phyloP scores from a whole-genome alignment of 2,329 filamentous ascomycete genomes.

The Colletotrichum camelliae region DNA sequence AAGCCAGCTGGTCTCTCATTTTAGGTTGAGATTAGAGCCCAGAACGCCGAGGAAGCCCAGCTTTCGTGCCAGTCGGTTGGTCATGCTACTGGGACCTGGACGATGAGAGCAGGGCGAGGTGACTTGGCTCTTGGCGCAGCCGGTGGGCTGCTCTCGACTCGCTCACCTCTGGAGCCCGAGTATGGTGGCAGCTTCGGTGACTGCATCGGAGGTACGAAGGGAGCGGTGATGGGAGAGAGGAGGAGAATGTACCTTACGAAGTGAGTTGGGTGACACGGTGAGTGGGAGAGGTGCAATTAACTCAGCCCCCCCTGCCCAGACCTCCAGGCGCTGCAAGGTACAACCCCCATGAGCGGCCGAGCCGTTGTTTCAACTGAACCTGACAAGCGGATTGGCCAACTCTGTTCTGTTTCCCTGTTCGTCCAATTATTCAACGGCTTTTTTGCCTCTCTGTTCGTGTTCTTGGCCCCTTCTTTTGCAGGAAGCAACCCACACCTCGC shows the following conservation, averaged over 20 bases:
- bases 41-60: conserved; percentile 19
- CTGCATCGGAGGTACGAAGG: neutral
- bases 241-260: neutral
- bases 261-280: neutral
- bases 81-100: neutral
- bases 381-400: conserved; percentile 7
- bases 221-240: neutral
- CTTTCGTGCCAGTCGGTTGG: conserved; percentile 14
- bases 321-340: conserved; percentile 12
- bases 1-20: neutral
- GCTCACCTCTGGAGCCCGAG: neutral
- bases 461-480: neutral
- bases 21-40: conserved; percentile 22
- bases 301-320: conserved; percentile 1
- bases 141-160: neutral
- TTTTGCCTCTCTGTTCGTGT: neutral
- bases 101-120: neutral
- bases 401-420: conserved; percentile 7
- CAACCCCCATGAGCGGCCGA: neutral
- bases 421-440: conserved; percentile 12
- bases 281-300: neutral
- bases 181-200: neutral
- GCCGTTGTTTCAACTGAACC: conserved; percentile 15
- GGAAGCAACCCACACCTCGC: neutral
- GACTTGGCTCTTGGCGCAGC: conserved; percentile 13